A percentile compares a stretch with the other conserved stretches of the same genome.
Evolutionary conservation across 2,329 filamentous ascomycete genomes (phyloP).

Genomic region (Pseudogymnoascus sp.): DNA sequence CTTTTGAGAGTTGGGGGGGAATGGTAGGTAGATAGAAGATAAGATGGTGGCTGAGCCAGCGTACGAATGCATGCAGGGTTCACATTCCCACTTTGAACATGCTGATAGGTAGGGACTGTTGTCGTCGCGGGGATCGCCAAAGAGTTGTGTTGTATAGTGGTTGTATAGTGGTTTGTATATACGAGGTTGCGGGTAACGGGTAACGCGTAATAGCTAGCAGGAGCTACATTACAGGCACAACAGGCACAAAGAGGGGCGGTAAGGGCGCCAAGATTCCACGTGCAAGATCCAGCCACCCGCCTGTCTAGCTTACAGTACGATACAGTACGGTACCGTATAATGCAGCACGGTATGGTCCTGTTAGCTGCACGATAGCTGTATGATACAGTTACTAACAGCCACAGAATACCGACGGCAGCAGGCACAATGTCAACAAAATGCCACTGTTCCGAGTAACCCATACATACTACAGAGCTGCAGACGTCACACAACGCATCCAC

Average conservation of each 20-base stretch:
- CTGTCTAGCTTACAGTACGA: not conserved
- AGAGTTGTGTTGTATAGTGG: not conserved
- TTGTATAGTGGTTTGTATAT: not conserved
- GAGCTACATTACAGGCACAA: not conserved
- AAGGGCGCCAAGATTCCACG: not conserved
- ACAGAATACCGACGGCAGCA: not conserved
- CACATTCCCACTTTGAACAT: not conserved
- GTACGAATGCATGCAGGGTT: conserved; percentile 4
- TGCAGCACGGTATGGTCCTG: not conserved
- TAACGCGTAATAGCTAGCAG: not conserved
- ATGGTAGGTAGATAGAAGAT: not conserved
- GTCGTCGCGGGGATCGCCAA: not conserved
- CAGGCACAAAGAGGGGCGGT: not conserved
- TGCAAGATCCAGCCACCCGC: not conserved
- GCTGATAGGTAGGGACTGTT: not conserved
- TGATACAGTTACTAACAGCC: not conserved
- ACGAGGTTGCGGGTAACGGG: not conserved
- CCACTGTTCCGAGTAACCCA: not conserved
- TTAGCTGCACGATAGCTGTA: not conserved
- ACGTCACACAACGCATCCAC: not conserved
- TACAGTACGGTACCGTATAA: not conserved
- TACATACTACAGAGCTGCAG: not conserved
- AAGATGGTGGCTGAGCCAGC: conserved; percentile 1
- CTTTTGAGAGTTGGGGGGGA: not conserved
- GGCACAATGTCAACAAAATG: not conserved